phyloP scores from a whole-genome alignment of 2,329 filamentous ascomycete species.

The Rutstroemia sp. region DNA sequence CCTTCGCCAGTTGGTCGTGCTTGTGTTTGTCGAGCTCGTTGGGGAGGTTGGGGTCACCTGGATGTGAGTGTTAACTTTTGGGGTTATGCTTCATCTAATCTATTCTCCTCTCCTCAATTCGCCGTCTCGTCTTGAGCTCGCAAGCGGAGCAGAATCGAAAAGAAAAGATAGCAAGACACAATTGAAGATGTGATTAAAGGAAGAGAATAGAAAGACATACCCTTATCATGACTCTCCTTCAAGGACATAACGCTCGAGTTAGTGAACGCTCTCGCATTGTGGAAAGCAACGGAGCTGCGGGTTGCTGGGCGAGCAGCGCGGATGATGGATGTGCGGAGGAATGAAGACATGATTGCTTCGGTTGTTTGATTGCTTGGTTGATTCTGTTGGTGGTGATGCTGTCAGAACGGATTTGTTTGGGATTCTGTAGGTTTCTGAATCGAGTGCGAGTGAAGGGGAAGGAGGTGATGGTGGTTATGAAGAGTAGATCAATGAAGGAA shows the following conservation, averaged over 20 bases:
- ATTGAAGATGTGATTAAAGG: too few relatives aligned
- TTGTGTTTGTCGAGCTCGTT: constrained; percentile 48
- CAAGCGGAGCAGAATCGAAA: background rate
- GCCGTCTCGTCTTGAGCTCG: background rate
- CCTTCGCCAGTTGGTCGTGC: constrained; percentile 55
- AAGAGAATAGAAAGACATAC: constrained; percentile 10
- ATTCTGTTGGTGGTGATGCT: background rate
- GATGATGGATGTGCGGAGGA: constrained; percentile 17
- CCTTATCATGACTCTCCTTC: constrained; percentile 28
- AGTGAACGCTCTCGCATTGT: constrained; percentile 13
- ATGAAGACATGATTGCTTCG: constrained; percentile 23
- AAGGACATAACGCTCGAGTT: constrained; percentile 15
- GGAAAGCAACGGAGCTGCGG: background rate
- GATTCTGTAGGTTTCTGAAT: too few relatives aligned
- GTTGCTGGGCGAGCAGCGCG: constrained; percentile 10
- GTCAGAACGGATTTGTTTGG: too few relatives aligned
- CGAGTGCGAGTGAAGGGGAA: background rate
- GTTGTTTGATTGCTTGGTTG: background rate
- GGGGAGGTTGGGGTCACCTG: constrained; percentile 26
- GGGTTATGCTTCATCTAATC: too few relatives aligned
- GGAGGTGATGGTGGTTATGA: background rate
- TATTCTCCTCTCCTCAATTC: background rate
- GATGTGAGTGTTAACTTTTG: background rate
- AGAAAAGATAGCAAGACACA: background rate
- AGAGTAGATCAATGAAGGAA: too few relatives aligned